A percentile compares a stretch with the other conserved stretches of the same genome.
Evolutionary conservation across 257 asterid species (phyloP).

Genomic region (Petunia axillaris): DNA sequence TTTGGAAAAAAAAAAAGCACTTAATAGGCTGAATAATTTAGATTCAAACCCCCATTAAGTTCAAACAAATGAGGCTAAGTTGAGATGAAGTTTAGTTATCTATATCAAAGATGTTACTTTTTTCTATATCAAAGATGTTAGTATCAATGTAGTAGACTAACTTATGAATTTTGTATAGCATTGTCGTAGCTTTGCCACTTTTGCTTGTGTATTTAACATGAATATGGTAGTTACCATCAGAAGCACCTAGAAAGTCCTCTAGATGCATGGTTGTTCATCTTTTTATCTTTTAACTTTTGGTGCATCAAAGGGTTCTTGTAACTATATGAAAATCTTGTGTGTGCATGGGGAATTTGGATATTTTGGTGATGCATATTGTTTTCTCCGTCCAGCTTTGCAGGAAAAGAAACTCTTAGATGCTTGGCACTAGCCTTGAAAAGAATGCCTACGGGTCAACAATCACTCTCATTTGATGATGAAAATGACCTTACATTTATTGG

Average conservation of each 20-base stretch:
- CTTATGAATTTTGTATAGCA: background rate
- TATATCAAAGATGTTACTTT: background rate
- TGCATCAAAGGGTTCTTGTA: background rate
- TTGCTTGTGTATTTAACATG: constrained; percentile 8
- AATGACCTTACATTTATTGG: constrained; percentile 97
- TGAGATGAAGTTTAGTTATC: background rate
- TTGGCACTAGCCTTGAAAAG: constrained; percentile 91
- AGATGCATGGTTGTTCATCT: constrained; percentile 9
- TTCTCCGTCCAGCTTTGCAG: constrained; percentile 79
- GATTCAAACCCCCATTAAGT: no score
- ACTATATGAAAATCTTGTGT: background rate
- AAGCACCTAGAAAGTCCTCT: background rate
- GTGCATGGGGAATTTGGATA: background rate
- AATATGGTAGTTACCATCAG: background rate
- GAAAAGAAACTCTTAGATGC: constrained; percentile 93
- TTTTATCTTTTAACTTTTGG: background rate
- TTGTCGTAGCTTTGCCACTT: background rate
- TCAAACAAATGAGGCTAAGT: background rate
- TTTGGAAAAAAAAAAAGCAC: no score
- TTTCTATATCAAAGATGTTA: background rate
- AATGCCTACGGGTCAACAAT: constrained; percentile 87
- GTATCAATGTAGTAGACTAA: background rate
- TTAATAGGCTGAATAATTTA: no score
- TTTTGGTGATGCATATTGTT: constrained; percentile 25
- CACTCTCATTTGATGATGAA: constrained; percentile 84